A percentile compares a stretch with the other conserved stretches of the same genome.
Evolutionary conservation across 148 eudicot genomes (phyloP).

Genomic region (Tetragonia tetragonoides): DNA sequence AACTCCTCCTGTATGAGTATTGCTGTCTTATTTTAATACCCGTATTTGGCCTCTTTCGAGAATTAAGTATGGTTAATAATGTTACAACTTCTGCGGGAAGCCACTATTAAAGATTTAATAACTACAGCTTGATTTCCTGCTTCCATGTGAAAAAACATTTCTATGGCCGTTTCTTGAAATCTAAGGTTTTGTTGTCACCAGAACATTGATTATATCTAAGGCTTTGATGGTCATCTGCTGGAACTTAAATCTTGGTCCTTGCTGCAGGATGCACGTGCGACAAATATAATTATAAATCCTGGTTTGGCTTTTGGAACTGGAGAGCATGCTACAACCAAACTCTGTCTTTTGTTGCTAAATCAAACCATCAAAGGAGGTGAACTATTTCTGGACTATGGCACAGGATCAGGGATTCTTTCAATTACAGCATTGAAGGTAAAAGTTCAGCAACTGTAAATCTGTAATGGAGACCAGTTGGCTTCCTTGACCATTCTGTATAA

Average conservation of each 20-base stretch:
- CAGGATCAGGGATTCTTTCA: constrained; percentile 94
- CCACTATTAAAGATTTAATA: neutral
- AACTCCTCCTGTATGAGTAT: constrained; percentile 66
- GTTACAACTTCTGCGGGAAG: neutral
- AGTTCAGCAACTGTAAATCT: neutral
- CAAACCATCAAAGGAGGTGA: constrained; percentile 74
- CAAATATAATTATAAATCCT: constrained; percentile 75
- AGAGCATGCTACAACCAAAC: constrained; percentile 92
- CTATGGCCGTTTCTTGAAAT: neutral
- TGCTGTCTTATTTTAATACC: constrained; percentile 20
- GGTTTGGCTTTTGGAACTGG: constrained; percentile 96
- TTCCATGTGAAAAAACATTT: neutral
- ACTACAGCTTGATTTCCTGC: neutral
- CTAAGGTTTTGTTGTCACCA: neutral
- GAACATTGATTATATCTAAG: neutral
- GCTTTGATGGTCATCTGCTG: neutral
- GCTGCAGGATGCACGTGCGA: constrained; percentile 69
- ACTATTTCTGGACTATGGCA: constrained; percentile 81
- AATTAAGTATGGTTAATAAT: neutral
- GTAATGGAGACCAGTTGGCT: neutral
- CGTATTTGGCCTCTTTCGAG: neutral
- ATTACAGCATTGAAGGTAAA: constrained; percentile 91
- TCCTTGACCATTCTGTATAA: neutral
- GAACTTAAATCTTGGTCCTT: constrained; percentile 2
- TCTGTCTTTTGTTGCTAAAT: constrained; percentile 70